Evolutionary conservation across 345 rosid genomes (phyloP), one percentile per base, ranked within the genome.

Genomic region (Sisymbrium altissimum): DNA sequence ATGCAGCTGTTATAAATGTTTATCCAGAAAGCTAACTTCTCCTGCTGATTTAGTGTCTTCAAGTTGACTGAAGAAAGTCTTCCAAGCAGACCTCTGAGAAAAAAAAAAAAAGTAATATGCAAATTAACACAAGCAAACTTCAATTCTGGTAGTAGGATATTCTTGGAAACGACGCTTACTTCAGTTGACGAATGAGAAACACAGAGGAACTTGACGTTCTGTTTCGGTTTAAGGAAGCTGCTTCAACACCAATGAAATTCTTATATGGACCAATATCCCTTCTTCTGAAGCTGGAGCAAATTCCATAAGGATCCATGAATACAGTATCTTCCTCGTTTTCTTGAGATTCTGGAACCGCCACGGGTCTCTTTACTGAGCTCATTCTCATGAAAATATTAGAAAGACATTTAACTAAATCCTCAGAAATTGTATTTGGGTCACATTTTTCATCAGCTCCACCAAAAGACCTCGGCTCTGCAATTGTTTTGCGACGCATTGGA

Each of bases 11-110:
- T 93, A 80, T 93, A 93, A 45, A 84, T 79, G 78, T 91, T 93
- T 68, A 93, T 87, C 98, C 98, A 89, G 84, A 93, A 93, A 3
- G 97, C 97, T 65, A 91, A 89, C 80, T 89, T 93, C 86, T 89
- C 92, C 68, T 91, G 97, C 72, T 89, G 94, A 53, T 67, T 88
- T 66, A 88, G 87, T 65, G 83, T 83, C 73, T 79, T 72, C 69
- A 93, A 76, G 78, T 77, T 85, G 74, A 84, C 83, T 38, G 81
- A 67, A 25, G 83, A 81, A 61, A 93, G 85, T 64, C 74, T 93
- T 38, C 84, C 82, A 2, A 86, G 85, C 21, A 89, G 83, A 74
- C 84, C 66, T 70, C 96, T 93, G 88, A 75, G 2, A 70, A 75
- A 55, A 68, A 15, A 68, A 15, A 50, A 6, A 14, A 4, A 9